Conservation (phyloP, 768 basidiomycete species). For the Mycena vulgaris region DNA sequence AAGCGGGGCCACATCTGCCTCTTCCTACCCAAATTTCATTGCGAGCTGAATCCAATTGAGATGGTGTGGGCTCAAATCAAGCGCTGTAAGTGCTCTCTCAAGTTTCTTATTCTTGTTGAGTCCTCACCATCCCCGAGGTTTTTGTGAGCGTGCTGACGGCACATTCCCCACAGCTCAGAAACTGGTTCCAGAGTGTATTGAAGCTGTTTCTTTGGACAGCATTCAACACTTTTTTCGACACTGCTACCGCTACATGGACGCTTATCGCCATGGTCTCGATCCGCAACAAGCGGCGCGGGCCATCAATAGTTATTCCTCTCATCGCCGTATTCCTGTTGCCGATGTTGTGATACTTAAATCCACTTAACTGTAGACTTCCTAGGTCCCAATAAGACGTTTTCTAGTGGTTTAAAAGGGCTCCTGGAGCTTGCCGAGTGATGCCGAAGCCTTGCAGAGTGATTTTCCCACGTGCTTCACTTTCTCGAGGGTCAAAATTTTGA, state of each 20-base stretch:
- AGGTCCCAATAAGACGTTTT: not conserved
- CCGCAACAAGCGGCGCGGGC: constrained; percentile 44
- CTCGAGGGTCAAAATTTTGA: constrained; percentile 5
- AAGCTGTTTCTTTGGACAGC: constrained; percentile 35
- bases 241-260: constrained; percentile 41
- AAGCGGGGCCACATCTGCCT: constrained; percentile 43
- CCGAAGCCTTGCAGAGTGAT: constrained; percentile 11
- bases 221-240: constrained; percentile 42
- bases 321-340: constrained; percentile 38
- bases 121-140: constrained; percentile 34
- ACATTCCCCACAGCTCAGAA: constrained; percentile 42
- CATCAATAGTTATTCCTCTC: constrained; percentile 45
- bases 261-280: constrained; percentile 42
- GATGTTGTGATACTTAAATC: constrained; percentile 19
- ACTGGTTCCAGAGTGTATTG: constrained; percentile 43
- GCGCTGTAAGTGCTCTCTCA: constrained; percentile 31
- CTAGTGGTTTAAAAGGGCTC: not conserved
- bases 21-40: constrained; percentile 32
- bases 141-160: constrained; percentile 42
- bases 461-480: constrained; percentile 29
- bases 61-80: constrained; percentile 48
- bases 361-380: not conserved
- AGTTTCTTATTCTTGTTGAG: constrained; percentile 22
- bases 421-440: not conserved
- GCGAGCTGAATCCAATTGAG: constrained; percentile 45